A percentile compares a stretch with the other conserved stretches of the same genome.
Evolutionary conservation across 2,329 filamentous ascomycete species (phyloP).

Genomic region (Colletotrichum sp.): DNA sequence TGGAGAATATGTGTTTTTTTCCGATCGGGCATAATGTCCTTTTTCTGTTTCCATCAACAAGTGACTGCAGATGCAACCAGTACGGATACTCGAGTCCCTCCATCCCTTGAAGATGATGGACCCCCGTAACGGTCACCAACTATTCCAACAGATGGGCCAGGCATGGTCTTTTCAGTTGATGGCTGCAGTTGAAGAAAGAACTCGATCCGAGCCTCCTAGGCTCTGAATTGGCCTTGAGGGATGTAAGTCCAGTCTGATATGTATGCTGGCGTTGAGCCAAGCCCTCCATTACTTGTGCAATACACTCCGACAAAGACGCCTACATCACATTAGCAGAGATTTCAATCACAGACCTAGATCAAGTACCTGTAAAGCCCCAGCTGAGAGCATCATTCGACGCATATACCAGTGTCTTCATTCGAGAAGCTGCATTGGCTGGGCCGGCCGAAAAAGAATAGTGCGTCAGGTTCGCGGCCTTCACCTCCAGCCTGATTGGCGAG

Average conservation of each 20-base stretch:
- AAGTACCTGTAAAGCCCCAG: slow-evolving; percentile 37
- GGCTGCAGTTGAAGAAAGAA: not conserved
- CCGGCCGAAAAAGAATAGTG: slow-evolving; percentile 48
- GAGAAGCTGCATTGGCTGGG: slow-evolving; percentile 31
- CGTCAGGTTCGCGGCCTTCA: slow-evolving; percentile 48
- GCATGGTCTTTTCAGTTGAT: not conserved
- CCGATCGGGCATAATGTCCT: not conserved
- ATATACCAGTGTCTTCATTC: slow-evolving; percentile 39
- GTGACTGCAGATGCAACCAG: not conserved
- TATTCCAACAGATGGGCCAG: not conserved
- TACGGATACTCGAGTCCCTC: not conserved
- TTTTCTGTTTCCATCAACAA: not conserved
- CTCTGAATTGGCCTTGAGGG: slow-evolving; percentile 39
- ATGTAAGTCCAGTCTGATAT: slow-evolving; percentile 53
- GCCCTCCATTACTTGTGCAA: slow-evolving; percentile 55
- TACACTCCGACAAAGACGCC: slow-evolving; percentile 57
- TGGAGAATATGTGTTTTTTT: not conserved
- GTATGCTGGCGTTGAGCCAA: slow-evolving; percentile 48
- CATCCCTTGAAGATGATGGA: not conserved
- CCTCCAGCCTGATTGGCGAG: slow-evolving; percentile 40
- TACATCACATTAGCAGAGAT: slow-evolving; percentile 19
- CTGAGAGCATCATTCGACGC: slow-evolving; percentile 7
- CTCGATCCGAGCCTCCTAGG: slow-evolving; percentile 25
- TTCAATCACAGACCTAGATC: not conserved
- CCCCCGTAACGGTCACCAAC: not conserved